Evolutionary conservation across 2,329 filamentous ascomycete species (phyloP).

Genomic region (Calcarisporium arbuscula): DNA sequence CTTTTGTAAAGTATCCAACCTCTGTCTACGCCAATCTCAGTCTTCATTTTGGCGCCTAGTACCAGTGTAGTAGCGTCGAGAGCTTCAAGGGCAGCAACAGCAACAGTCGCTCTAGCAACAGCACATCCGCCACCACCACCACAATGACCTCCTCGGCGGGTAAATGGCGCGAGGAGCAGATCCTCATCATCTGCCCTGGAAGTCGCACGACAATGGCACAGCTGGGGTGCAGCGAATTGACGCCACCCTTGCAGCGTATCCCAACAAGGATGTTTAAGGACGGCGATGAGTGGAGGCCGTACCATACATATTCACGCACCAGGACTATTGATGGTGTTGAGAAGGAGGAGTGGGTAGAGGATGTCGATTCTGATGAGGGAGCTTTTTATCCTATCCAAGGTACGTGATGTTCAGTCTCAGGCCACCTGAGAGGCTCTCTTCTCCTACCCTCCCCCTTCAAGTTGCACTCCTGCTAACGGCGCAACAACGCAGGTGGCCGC

Average conservation of each 20-base stretch:
- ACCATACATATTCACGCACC: constrained; percentile 64
- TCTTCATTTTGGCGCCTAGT: no score
- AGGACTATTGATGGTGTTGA: constrained; percentile 42
- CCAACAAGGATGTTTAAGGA: constrained; percentile 94
- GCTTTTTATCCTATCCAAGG: constrained; percentile 79
- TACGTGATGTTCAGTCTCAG: constrained; percentile 27
- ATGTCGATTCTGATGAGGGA: constrained; percentile 79
- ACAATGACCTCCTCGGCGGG: constrained; percentile 49
- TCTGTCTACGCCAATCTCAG: no score
- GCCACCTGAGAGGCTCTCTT: constrained; percentile 1
- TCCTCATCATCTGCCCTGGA: constrained; percentile 70
- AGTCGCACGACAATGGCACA: constrained; percentile 88
- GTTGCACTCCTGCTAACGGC: no score
- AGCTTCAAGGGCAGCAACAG: no score
- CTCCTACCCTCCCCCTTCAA: neutral
- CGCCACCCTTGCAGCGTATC: constrained; percentile 78
- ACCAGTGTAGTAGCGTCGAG: no score
- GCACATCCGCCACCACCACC: constrained; percentile 8
- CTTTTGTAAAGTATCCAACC: no score
- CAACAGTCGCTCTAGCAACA: constrained; percentile 1
- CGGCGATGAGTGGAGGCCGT: constrained; percentile 68
- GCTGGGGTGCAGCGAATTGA: constrained; percentile 84
- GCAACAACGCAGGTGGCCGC: constrained; percentile 70
- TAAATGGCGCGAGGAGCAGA: constrained; percentile 60
- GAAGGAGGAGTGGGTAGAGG: constrained; percentile 76